Evolutionary conservation across 306 rosid genomes (phyloP).

Genomic region (Fagus sylvatica): DNA sequence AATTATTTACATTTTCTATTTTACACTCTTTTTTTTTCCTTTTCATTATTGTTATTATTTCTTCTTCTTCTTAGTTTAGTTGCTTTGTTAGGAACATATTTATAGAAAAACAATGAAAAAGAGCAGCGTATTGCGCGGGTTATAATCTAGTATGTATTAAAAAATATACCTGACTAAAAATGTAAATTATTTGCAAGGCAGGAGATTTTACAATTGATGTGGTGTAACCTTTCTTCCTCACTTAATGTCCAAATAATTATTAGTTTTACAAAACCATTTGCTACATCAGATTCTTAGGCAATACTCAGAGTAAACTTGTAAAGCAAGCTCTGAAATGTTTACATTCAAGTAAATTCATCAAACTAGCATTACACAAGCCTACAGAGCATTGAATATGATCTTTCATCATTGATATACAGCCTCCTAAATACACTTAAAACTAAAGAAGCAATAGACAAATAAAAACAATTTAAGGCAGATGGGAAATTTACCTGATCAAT

Average conservation of each 20-base stretch:
- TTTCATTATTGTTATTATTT: too few relatives aligned
- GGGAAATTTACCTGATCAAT: slow-evolving; percentile 72
- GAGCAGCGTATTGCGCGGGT: too few relatives aligned
- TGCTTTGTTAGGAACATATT: too few relatives aligned
- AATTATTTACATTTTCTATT: too few relatives aligned
- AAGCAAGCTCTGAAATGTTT: not conserved
- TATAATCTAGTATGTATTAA: too few relatives aligned
- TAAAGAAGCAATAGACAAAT: not conserved
- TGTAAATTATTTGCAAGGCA: slow-evolving; percentile 8
- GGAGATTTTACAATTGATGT: not conserved
- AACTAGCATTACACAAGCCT: too few relatives aligned
- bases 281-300: not conserved
- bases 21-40: too few relatives aligned
- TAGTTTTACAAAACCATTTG: not conserved
- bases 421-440: not conserved
- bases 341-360: not conserved
- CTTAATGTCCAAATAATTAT: not conserved
- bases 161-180: too few relatives aligned
- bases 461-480: slow-evolving; percentile 7
- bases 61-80: too few relatives aligned
- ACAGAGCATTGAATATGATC: not conserved
- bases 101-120: too few relatives aligned
- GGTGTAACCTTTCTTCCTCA: not conserved
- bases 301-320: not conserved
- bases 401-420: not conserved